Percentiles rank a stretch among this genome's conserved stretches.
Conservation (phyloP, 805 yeast species). For the Metschnikowia amazonensis region DNA sequence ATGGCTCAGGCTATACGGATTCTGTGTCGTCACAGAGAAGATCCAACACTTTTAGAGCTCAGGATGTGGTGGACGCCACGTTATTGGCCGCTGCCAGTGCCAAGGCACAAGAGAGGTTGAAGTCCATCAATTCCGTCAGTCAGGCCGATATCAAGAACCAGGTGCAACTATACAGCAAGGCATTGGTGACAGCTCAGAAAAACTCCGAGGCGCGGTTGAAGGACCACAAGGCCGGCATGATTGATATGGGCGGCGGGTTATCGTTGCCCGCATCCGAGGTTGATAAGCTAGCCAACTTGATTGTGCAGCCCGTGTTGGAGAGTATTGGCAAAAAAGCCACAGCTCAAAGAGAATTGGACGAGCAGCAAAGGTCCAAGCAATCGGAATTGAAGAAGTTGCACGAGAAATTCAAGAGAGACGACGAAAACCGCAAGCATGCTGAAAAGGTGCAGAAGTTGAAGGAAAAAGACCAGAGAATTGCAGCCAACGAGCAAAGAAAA, state of each 20-base stretch:
- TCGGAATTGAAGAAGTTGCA: constrained; percentile 34
- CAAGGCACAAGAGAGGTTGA: constrained; percentile 43
- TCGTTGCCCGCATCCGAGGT: constrained; percentile 72
- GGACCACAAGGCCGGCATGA: constrained; percentile 47
- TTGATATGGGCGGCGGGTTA: constrained; percentile 86
- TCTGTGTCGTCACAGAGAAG: constrained; percentile 26
- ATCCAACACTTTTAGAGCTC: constrained; percentile 36
- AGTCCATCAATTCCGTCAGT: constrained; percentile 24
- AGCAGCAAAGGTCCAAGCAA: constrained; percentile 33
- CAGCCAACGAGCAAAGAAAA: constrained; percentile 32
- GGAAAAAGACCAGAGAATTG: constrained; percentile 34
- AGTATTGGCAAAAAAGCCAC: constrained; percentile 69
- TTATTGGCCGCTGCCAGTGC: constrained; percentile 47
- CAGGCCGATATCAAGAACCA: constrained; percentile 37
- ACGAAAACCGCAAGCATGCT: constrained; percentile 27
- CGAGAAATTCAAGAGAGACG: constrained; percentile 22
- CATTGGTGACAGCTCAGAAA: constrained; percentile 72
- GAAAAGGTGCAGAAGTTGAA: constrained; percentile 33
- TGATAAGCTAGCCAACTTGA: constrained; percentile 69
- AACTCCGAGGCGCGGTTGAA: constrained; percentile 54
- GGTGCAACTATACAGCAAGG: constrained; percentile 64
- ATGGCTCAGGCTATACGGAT: constrained; percentile 27
- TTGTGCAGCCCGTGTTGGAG: constrained; percentile 78
- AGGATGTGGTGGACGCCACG: constrained; percentile 43
- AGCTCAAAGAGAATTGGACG: constrained; percentile 55